phyloP scores from a whole-genome alignment of 352 stramenopile genomes.

The Phytopythium mirpurense region DNA sequence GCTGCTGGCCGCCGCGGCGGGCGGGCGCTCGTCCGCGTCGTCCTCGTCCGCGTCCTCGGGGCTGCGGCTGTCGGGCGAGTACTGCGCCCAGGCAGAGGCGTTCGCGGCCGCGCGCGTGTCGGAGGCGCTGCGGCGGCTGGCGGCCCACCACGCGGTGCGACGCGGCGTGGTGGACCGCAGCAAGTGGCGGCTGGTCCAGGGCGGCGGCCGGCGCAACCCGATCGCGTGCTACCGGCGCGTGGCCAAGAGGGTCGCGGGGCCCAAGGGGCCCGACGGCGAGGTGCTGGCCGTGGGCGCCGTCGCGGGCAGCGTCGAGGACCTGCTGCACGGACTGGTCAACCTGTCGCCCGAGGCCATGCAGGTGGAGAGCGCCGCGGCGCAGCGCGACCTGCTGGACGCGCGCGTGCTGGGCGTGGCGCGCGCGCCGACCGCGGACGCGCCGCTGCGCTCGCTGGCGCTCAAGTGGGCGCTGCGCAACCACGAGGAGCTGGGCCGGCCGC shows the following conservation, averaged over 20 bases:
- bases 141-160: conserved; percentile 28
- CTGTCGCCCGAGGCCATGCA: conserved; percentile 56
- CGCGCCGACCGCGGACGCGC: conserved; percentile 30
- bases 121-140: conserved; percentile 30
- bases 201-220: conserved; percentile 26
- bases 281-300: conserved; percentile 39
- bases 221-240: conserved; percentile 31
- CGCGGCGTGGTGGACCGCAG: conserved; percentile 25
- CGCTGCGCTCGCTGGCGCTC: conserved; percentile 53
- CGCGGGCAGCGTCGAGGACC: conserved; percentile 32
- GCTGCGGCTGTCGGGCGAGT: conserved; percentile 14
- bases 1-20: neutral
- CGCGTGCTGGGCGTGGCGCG: conserved; percentile 48
- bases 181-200: conserved; percentile 38
- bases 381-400: conserved; percentile 45
- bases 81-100: conserved; percentile 22
- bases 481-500: conserved; percentile 45
- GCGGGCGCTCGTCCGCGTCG: neutral
- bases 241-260: conserved; percentile 1
- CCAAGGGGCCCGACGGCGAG: conserved; percentile 17
- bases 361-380: conserved; percentile 40
- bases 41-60: neutral
- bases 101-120: conserved; percentile 27
- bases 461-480: conserved; percentile 64
- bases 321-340: conserved; percentile 51